Evolutionary conservation across 2,329 filamentous ascomycete genomes (phyloP), one percentile per base, ranked within the genome.

Genomic region (Graphium sp.): DNA sequence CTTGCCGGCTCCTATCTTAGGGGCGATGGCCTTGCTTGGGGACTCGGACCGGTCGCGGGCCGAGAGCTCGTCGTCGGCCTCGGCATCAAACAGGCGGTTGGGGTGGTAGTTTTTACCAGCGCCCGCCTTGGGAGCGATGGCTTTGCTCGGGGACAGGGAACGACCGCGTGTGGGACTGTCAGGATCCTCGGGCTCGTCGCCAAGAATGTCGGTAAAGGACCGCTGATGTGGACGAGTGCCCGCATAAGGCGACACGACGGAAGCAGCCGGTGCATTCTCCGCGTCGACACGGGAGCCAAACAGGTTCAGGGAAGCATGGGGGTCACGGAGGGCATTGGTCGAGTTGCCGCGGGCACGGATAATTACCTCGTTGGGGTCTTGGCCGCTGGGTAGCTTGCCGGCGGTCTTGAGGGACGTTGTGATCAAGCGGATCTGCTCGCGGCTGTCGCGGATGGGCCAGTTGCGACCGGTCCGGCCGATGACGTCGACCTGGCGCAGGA

Each of bases 361-460:
- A 20, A 55, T 38, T 20, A 52, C 32, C 7, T 58, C 50, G 29
- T 51, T 48, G 52, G 43, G 33, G 40, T 43, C 27, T 49, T 46
- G 20, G 48, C 41, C 6, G 42, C 39, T 13, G 40, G 30, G n/a
- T 14, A 37, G 31, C 32, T 46, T 50, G 32, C 55, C 56, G n/a
- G 54, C 49, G 22, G 55, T 50, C 41, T 66, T 65, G 41, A 70
- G 55, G 37, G 63, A 74, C 28, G 58, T 61, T 37, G 66, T 60
- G 42, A 93, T 81, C 43, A 93, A 58, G 42, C 72, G 74, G 40
- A 77, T 64, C 56, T 95, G 85, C 30, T 93, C 84, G 42, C 71
- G 71, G 46, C 76, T 79, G 47, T 93, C 84, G 40, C 74, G 72
- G 46, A 98, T 91, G 31, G 89, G 89, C 89, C 89, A 98, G 55